Percentiles rank a stretch among this genome's conserved stretches.
phyloP scores from a whole-genome alignment of 768 basidiomycete species.

The Antrodiella citrinella region DNA sequence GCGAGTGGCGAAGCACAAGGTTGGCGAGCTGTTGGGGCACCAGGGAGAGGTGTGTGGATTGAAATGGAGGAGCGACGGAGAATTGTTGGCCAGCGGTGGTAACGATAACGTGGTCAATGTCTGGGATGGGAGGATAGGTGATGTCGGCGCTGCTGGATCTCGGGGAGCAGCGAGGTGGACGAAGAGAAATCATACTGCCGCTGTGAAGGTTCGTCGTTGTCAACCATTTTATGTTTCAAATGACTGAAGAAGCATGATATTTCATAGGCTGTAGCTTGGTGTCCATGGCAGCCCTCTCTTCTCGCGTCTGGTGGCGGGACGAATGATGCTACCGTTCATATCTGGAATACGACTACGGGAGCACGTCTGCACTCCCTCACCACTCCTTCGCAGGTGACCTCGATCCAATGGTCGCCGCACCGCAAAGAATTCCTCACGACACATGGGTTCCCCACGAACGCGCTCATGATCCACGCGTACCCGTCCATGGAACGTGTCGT shows the following conservation, averaged over 20 bases:
- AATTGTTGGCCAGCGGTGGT: conserved; percentile 88
- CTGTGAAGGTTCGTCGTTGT: conserved; percentile 21
- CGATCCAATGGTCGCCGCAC: conserved; percentile 80
- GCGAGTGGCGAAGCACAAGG: conserved; percentile 70
- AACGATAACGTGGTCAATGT: conserved; percentile 98
- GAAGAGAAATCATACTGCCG: conserved; percentile 48
- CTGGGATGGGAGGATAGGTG: conserved; percentile 73
- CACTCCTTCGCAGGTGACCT: conserved; percentile 89
- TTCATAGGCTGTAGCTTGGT: conserved; percentile 89
- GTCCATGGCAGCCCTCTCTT: conserved; percentile 89
- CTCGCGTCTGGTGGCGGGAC: conserved; percentile 94
- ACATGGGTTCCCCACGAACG: conserved; percentile 90
- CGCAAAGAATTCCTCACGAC: conserved; percentile 87
- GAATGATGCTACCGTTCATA: conserved; percentile 81
- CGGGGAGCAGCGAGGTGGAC: conserved; percentile 37
- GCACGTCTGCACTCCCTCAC: conserved; percentile 82
- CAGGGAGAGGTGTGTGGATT: conserved; percentile 90
- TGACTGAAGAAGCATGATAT: background rate
- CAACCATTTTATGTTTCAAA: background rate
- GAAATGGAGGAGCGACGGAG: conserved; percentile 82
- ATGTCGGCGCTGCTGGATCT: conserved; percentile 15
- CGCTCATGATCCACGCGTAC: conserved; percentile 76
- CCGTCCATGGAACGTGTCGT: conserved; percentile 76
- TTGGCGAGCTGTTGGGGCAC: conserved; percentile 85
- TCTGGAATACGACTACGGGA: conserved; percentile 91